These are phyloP conservation scores for Pichia cephalocereana DNA, from an alignment of 805 yeast species.

Conservation along the genomic window DNA sequence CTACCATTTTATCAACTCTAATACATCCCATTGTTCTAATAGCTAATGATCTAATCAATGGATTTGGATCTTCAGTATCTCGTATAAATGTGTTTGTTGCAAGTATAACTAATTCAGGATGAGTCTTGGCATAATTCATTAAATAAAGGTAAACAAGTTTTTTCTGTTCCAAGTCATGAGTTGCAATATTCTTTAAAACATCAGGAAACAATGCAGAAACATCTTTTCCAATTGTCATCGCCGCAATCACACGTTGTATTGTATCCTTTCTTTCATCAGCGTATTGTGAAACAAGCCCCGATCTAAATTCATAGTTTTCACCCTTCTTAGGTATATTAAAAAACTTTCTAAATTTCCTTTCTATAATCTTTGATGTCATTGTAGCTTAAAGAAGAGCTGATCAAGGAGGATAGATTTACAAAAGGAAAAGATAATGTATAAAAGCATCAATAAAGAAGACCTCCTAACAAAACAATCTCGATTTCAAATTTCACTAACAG, in stretches of 20 bases:
- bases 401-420: too few species aligned
- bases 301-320: conserved; percentile 83
- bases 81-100: conserved; percentile 95
- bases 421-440: too few species aligned
- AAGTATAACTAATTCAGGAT: conserved; percentile 90
- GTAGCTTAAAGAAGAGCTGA: not conserved
- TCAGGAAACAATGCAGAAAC: conserved; percentile 93
- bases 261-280: conserved; percentile 95
- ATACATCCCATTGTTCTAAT: conserved; percentile 99
- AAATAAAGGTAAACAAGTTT: conserved; percentile 88
- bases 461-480: too few species aligned
- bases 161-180: conserved; percentile 93
- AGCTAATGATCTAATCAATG: conserved; percentile 90
- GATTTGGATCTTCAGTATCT: conserved; percentile 95
- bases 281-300: conserved; percentile 88
- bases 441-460: too few species aligned
- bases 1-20: conserved; percentile 89
- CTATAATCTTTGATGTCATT: conserved; percentile 27
- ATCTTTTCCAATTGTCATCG: conserved; percentile 97
- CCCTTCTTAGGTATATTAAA: conserved; percentile 53
- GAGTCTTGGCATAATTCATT: conserved; percentile 95
- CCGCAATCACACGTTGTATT: conserved; percentile 91
- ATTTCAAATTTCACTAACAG: too few species aligned
- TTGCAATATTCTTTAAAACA: conserved; percentile 91
- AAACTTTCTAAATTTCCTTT: conserved; percentile 44